These are phyloP conservation scores for Trifolium pratense DNA, from an alignment of 306 rosid species.

Conservation along the genomic window DNA sequence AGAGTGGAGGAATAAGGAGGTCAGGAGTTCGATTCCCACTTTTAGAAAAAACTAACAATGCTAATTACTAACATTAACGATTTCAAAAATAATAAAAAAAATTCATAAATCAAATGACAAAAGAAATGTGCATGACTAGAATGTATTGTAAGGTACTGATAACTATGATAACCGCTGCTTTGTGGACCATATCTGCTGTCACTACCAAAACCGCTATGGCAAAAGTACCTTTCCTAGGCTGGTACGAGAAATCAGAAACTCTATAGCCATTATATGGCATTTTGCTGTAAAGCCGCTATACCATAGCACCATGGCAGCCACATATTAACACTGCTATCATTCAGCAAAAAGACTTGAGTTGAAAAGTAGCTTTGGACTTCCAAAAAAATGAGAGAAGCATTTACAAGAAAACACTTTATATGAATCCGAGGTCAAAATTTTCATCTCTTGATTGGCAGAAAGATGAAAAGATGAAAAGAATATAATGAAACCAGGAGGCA, in stretches of 20 bases:
- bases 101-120: not conserved
- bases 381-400: not conserved
- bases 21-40: no score
- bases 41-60: no score
- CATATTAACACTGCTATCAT: not conserved
- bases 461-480: not conserved
- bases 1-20: no score
- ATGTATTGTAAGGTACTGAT: not conserved
- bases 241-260: constrained; percentile 1
- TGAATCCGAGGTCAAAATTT: not conserved
- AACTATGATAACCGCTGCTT: not conserved
- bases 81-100: no score
- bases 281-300: not conserved
- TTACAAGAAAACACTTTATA: not conserved
- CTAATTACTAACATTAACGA: no score
- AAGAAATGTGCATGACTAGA: not conserved
- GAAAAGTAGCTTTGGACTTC: not conserved
- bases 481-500: constrained; percentile 12
- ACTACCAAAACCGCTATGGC: not conserved
- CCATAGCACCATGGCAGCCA: not conserved
- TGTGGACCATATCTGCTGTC: not conserved
- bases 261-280: not conserved
- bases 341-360: not conserved
- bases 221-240: not conserved
- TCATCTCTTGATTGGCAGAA: not conserved